Evolutionary conservation across 176 grass and related monocot genomes (phyloP).

Genomic region (Guadua angustifolia): DNA sequence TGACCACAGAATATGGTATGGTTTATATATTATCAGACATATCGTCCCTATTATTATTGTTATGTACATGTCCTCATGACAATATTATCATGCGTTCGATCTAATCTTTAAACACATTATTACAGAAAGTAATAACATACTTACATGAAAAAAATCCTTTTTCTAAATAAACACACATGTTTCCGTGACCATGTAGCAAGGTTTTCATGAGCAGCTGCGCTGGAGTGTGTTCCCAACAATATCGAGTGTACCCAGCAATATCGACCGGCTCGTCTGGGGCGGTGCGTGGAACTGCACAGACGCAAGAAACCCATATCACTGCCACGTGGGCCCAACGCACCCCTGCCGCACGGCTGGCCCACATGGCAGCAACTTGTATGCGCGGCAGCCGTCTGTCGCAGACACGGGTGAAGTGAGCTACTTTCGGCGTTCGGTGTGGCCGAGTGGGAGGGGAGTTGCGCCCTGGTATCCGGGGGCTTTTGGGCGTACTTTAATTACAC

Average conservation of each 20-base stretch:
- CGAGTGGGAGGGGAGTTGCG: background rate
- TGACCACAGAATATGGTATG: background rate
- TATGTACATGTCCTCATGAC: background rate
- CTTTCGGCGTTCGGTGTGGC: background rate
- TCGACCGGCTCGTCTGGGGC: background rate
- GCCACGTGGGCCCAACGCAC: too few relatives aligned
- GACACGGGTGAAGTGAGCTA: background rate
- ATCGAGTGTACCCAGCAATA: background rate
- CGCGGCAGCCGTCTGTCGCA: too few relatives aligned
- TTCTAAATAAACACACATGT: too few relatives aligned
- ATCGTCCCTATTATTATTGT: background rate
- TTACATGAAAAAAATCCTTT: too few relatives aligned
- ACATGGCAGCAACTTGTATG: background rate
- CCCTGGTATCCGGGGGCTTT: slow-evolving; percentile 38
- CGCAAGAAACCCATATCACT: too few relatives aligned
- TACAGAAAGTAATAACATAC: too few relatives aligned
- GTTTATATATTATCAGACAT: background rate
- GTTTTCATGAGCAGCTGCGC: background rate
- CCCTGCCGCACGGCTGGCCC: background rate
- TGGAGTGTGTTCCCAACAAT: background rate
- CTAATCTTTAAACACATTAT: background rate
- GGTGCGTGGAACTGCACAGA: too few relatives aligned
- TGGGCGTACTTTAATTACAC: background rate
- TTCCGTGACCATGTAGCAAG: background rate
- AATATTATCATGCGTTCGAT: background rate